Conservation (phyloP, 2,329 filamentous ascomycete species). For the Claviceps maximensis region DNA sequence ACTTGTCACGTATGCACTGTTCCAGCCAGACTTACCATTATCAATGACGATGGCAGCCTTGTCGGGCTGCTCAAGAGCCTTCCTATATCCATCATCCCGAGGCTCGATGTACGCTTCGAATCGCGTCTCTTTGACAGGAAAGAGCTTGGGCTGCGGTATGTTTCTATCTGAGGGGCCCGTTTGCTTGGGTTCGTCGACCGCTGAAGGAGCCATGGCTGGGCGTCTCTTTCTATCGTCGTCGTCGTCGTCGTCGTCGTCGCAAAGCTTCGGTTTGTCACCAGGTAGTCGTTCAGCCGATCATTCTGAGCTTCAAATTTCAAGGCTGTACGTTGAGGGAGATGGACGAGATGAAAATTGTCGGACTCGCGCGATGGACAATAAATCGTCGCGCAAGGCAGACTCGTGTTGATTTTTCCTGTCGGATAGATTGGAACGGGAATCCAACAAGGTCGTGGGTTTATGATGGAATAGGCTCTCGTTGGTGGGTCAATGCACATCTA, state of each 20-base stretch:
- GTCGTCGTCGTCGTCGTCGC: background rate
- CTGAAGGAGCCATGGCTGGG: slow-evolving; percentile 38
- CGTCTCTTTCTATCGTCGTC: slow-evolving; percentile 5
- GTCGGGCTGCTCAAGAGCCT: slow-evolving; percentile 45
- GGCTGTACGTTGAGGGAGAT: slow-evolving; percentile 5
- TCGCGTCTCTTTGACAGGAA: slow-evolving; percentile 46
- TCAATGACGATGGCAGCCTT: slow-evolving; percentile 86
- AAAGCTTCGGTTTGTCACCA: slow-evolving; percentile 3
- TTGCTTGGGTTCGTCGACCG: slow-evolving; percentile 30
- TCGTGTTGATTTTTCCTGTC: background rate
- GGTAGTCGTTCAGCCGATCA: background rate
- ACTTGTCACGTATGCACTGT: slow-evolving; percentile 8
- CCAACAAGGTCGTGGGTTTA: slow-evolving; percentile 21
- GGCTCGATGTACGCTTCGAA: slow-evolving; percentile 43
- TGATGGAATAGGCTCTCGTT: slow-evolving; percentile 11
- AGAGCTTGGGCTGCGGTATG: slow-evolving; percentile 42
- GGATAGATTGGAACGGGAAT: background rate
- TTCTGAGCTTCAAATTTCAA: slow-evolving; percentile 2
- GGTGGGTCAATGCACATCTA: slow-evolving; percentile 7
- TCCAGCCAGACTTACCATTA: slow-evolving; percentile 53
- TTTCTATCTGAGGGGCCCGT: slow-evolving; percentile 24
- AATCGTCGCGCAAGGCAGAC: background rate
- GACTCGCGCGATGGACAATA: background rate
- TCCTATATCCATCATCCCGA: slow-evolving; percentile 55
- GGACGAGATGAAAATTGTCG: background rate